Evolutionary conservation across 1,284 basidiomycete species (phyloP).

Genomic region (Exobasidium cylindrosporum): DNA sequence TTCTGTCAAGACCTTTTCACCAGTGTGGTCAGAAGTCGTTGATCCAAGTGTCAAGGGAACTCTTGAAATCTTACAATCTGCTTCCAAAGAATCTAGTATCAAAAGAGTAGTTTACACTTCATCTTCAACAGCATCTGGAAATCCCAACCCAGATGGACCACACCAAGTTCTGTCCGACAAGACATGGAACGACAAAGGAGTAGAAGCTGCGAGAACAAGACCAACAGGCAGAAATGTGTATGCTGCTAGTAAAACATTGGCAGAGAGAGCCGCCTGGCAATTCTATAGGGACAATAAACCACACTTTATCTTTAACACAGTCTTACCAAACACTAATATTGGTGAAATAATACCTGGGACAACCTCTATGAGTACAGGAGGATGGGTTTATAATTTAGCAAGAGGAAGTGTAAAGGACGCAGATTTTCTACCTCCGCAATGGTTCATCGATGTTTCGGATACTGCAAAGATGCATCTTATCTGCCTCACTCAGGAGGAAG

Average conservation of each 20-base stretch:
- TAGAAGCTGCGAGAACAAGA: neutral
- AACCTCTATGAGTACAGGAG: slow-evolving; percentile 37
- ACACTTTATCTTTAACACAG: slow-evolving; percentile 28
- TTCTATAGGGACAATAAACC: slow-evolving; percentile 30
- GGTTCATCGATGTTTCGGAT: neutral
- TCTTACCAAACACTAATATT: slow-evolving; percentile 43
- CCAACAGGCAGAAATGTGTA: slow-evolving; percentile 18
- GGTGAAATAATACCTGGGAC: slow-evolving; percentile 32
- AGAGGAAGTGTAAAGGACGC: neutral
- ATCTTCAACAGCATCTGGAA: neutral
- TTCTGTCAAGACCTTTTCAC: neutral
- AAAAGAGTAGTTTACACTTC: slow-evolving; percentile 2
- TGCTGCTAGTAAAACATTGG: slow-evolving; percentile 43
- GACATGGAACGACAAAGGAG: neutral
- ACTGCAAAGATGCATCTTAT: neutral
- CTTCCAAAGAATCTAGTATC: neutral
- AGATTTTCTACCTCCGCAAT: neutral
- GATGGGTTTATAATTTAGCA: slow-evolving; percentile 21
- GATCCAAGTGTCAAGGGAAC: neutral
- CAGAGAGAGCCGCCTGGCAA: slow-evolving; percentile 45
- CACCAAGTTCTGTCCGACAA: neutral
- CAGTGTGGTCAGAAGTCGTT: neutral
- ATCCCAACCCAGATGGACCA: neutral
- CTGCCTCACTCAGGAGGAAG: neutral
- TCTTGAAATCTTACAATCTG: neutral